Conservation (phyloP, 2,329 filamentous ascomycete genomes). For the Aspergillus neotritici region DNA sequence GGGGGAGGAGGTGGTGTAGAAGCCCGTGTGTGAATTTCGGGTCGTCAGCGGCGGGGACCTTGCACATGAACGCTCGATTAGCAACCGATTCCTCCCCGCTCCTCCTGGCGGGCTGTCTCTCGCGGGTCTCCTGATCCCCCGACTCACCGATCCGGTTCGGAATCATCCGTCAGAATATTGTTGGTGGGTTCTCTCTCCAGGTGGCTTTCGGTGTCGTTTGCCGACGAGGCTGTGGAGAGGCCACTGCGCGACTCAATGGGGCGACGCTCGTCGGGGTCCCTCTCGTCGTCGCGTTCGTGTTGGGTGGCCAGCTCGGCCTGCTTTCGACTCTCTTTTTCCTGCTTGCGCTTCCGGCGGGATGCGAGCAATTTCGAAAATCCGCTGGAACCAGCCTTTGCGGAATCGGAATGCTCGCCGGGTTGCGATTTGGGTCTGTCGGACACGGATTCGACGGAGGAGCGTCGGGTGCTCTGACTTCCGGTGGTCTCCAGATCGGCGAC, state of each 20-base stretch:
- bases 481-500: constrained; percentile 30
- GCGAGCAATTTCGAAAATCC: constrained; percentile 51
- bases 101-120: too few relatives aligned
- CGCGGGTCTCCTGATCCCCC: neutral
- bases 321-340: constrained; percentile 27
- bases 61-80: constrained; percentile 4
- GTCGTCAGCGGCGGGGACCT: constrained; percentile 47
- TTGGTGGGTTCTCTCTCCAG: constrained; percentile 22
- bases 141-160: constrained; percentile 39
- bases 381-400: constrained; percentile 35
- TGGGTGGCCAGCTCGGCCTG: constrained; percentile 17
- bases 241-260: constrained; percentile 23
- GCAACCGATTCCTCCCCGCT: too few relatives aligned
- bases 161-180: constrained; percentile 29
- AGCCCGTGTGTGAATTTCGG: constrained; percentile 61
- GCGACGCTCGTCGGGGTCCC: constrained; percentile 17
- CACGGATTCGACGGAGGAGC: constrained; percentile 34
- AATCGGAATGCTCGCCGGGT: constrained; percentile 32
- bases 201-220: constrained; percentile 17
- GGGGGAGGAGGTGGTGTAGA: constrained; percentile 64
- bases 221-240: constrained; percentile 18
- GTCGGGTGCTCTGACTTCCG: constrained; percentile 30
- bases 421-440: constrained; percentile 35
- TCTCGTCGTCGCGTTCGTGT: constrained; percentile 17
- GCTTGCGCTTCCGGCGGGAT: constrained; percentile 41